These are phyloP conservation scores for Penicillium cataractarum DNA, from an alignment of 495 filamentous ascomycete species.

Conservation along the genomic window DNA sequence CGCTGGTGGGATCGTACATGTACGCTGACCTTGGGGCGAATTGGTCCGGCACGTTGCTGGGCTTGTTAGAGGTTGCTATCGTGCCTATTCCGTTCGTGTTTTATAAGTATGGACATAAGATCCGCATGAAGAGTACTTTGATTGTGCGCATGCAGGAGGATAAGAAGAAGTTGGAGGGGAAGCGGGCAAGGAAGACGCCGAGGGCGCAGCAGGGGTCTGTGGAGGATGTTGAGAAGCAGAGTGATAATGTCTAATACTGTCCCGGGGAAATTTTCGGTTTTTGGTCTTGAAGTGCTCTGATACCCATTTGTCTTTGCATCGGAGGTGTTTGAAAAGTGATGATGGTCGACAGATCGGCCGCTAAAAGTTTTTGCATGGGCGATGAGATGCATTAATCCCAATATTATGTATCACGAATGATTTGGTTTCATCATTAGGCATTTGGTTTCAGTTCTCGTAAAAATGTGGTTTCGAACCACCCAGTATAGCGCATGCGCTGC, in stretches of 20 bases:
- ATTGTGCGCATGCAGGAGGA: slow-evolving; percentile 74
- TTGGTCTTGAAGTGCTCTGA: slow-evolving; percentile 13
- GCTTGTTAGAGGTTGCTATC: slow-evolving; percentile 65
- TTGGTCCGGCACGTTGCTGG: slow-evolving; percentile 79
- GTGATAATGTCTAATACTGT: slow-evolving; percentile 13
- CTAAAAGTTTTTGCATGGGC: slow-evolving; percentile 14
- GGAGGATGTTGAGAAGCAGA: slow-evolving; percentile 25
- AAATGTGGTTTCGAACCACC: slow-evolving; percentile 2
- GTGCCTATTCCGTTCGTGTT: slow-evolving; percentile 83
- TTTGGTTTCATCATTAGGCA: too few species aligned
- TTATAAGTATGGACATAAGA: slow-evolving; percentile 71
- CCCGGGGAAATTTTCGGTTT: background rate
- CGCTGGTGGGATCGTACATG: slow-evolving; percentile 73
- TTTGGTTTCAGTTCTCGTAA: background rate
- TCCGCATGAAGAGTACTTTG: slow-evolving; percentile 65
- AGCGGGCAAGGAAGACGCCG: slow-evolving; percentile 25
- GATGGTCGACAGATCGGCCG: slow-evolving; percentile 3
- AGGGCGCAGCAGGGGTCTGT: slow-evolving; percentile 6
- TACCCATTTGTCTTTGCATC: slow-evolving; percentile 23
- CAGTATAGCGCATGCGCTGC: slow-evolving; percentile 20
- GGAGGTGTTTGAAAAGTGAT: slow-evolving; percentile 21
- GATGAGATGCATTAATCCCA: slow-evolving; percentile 9
- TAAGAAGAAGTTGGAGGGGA: slow-evolving; percentile 61
- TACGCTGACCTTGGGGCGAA: slow-evolving; percentile 70
- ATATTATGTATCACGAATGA: too few species aligned